phyloP scores from a whole-genome alignment of 352 stramenopile species.

The Hyaloperonospora brassicae region DNA sequence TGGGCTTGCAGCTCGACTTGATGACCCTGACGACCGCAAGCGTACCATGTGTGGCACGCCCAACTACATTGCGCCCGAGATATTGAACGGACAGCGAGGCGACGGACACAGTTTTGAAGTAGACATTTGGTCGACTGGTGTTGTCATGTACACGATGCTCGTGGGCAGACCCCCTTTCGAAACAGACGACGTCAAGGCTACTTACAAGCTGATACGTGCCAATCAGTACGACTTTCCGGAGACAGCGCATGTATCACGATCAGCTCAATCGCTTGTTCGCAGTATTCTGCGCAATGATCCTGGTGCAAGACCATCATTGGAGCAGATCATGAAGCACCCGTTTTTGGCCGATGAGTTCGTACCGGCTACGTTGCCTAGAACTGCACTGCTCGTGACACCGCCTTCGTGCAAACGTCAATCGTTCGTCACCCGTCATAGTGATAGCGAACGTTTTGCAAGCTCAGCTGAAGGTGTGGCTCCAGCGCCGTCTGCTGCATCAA shows the following conservation, averaged over 20 bases:
- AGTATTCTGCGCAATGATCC: constrained; percentile 71
- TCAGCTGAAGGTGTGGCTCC: constrained; percentile 20
- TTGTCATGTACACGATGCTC: constrained; percentile 96
- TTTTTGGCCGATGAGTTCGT: constrained; percentile 65
- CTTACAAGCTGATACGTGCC: constrained; percentile 95
- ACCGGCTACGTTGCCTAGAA: constrained; percentile 44
- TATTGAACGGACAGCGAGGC: constrained; percentile 83
- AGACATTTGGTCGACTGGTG: constrained; percentile 96
- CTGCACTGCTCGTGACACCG: constrained; percentile 64
- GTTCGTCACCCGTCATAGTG: constrained; percentile 17
- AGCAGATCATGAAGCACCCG: constrained; percentile 69
- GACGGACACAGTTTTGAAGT: constrained; percentile 97
- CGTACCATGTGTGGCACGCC: constrained; percentile 94
- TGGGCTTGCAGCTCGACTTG: constrained; percentile 82
- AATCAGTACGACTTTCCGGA: constrained; percentile 95
- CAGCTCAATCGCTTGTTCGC: constrained; percentile 64
- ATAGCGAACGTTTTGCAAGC: constrained; percentile 19
- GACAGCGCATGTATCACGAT: constrained; percentile 76
- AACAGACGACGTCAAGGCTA: constrained; percentile 96
- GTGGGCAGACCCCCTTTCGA: constrained; percentile 97
- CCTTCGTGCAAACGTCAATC: constrained; percentile 43
- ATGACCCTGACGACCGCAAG: constrained; percentile 89
- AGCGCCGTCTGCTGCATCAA: constrained; percentile 15
- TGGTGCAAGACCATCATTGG: constrained; percentile 52
- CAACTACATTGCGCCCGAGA: constrained; percentile 91